Evolutionary conservation across 2,329 filamentous ascomycete genomes (phyloP), one percentile per base, ranked within the genome.

Genomic region (Fonsecaea nubica): DNA sequence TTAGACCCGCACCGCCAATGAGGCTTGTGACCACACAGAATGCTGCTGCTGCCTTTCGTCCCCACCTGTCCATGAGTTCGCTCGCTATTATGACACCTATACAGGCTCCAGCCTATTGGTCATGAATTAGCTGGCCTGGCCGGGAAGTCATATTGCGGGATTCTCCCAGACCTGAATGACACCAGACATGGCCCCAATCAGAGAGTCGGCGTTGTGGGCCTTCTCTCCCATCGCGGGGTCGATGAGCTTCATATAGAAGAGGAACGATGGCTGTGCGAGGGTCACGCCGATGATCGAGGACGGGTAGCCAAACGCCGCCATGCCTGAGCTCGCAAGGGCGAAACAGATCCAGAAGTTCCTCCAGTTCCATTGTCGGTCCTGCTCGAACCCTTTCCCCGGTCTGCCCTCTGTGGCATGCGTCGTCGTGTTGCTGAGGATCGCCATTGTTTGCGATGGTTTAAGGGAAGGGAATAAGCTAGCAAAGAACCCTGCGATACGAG

Each of bases 201-300:
- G 42, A 15, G 30, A 40, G n/a, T 18, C 15, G 5, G 58, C 18
- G 5, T 61, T 48, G 45, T 13, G 8, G 9, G 42, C 52, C 25
- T 18, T 4, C 42, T 36, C 13, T 8, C 42, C 42, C 13, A 30
- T 55, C 7, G 38, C 48, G 9, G 30, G 7, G 33, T 35, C 12
- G 8, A 61, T 7, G 30, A 61, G 58, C 5, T 40, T 36, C 58
- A 61, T 61, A 35, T 61, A 79, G 3, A 70, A 72, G 71, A 80
- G 81, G 75, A 82, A 82, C 35, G 74, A 77, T 2, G 80, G 79
- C 63, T 83, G 80, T 3, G 80, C 64, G 5, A 67, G 54, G 5
- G 64, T 67, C 18, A 62, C 63, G 21, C 64, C 64, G 15, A 67
- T 67, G 25, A 67, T 67, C 3, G 64, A 63, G n/a, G 61, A 55